Conservation (phyloP, 805 yeast genomes). For the Ogataea thermomethanolica region DNA sequence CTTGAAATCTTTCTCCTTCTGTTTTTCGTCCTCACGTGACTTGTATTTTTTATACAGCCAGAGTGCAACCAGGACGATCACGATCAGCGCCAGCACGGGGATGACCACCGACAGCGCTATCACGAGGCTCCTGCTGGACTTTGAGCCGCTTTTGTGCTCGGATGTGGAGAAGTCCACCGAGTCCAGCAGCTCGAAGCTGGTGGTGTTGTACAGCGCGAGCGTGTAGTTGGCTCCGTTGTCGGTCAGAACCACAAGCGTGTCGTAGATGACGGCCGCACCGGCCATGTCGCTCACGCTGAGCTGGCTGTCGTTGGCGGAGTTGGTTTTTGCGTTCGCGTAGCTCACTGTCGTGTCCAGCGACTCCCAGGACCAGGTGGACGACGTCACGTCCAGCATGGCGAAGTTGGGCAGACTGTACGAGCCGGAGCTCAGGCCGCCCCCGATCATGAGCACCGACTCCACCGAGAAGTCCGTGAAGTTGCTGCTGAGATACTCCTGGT, state of each 20-base stretch:
- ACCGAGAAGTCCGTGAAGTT: conserved; percentile 36
- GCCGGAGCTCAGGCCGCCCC: conserved; percentile 49
- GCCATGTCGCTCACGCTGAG: conserved; percentile 29
- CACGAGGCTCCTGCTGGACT: conserved; percentile 29
- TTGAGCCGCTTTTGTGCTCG: conserved; percentile 3
- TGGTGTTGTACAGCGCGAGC: conserved; percentile 41
- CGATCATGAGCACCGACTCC: conserved; percentile 49
- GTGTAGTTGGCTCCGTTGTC: conserved; percentile 27
- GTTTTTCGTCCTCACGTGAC: conserved; percentile 25
- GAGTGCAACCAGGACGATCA: conserved; percentile 30
- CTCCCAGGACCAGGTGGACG: conserved; percentile 44
- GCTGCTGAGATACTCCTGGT: conserved; percentile 19
- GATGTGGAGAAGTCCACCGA: conserved; percentile 31
- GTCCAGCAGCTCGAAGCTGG: conserved; percentile 33
- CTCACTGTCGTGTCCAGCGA: conserved; percentile 29
- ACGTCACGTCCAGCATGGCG: conserved; percentile 37
- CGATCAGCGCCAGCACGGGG: conserved; percentile 38
- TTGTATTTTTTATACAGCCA: conserved; percentile 29
- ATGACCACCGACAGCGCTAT: conserved; percentile 47
- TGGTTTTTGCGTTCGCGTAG: conserved; percentile 22
- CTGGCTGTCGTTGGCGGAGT: conserved; percentile 17
- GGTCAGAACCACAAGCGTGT: conserved; percentile 45
- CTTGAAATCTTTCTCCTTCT: conserved; percentile 29
- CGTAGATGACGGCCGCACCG: conserved; percentile 53
- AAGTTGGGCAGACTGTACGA: conserved; percentile 40